Conservation (phyloP, 1,284 basidiomycete species). For the Gymnopus androsaceus region DNA sequence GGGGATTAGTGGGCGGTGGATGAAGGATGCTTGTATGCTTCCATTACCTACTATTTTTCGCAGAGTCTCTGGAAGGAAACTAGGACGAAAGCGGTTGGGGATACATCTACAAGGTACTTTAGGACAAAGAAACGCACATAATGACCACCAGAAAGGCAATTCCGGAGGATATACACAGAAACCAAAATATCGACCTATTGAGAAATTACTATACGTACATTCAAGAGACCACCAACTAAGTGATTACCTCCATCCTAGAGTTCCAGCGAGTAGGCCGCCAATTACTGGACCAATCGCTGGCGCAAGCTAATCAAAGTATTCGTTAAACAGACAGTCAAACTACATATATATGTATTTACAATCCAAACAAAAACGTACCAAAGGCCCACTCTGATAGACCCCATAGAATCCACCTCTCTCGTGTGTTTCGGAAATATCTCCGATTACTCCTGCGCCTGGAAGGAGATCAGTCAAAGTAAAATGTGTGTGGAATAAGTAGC, state of each 20-base stretch:
- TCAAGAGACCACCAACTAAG: not conserved
- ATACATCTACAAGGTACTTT: not conserved
- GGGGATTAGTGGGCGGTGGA: conserved; percentile 58
- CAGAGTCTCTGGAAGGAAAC: conserved; percentile 66
- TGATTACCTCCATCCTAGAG: conserved; percentile 65
- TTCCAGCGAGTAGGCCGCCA: conserved; percentile 59
- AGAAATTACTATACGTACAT: not conserved
- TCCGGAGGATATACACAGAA: conserved; percentile 64
- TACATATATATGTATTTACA: too few relatives aligned
- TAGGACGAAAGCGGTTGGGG: conserved; percentile 18
- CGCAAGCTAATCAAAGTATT: conserved; percentile 31
- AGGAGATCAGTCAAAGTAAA: not conserved
- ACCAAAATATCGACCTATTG: conserved; percentile 76
- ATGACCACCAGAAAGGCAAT: conserved; percentile 55
- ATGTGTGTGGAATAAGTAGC: not conserved
- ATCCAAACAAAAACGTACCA: conserved; percentile 11
- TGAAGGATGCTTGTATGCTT: conserved; percentile 45
- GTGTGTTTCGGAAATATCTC: conserved; percentile 53
- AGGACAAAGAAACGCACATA: conserved; percentile 42
- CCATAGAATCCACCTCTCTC: conserved; percentile 60
- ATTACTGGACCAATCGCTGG: conserved; percentile 57
- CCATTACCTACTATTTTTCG: conserved; percentile 60
- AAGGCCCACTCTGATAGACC: conserved; percentile 33
- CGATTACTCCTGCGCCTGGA: conserved; percentile 57
- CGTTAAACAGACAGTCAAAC: not conserved